Base-by-base conservation (phyloP, 2,329 filamentous ascomycete genomes). In the Drechslerella stenobrocha region DNA sequence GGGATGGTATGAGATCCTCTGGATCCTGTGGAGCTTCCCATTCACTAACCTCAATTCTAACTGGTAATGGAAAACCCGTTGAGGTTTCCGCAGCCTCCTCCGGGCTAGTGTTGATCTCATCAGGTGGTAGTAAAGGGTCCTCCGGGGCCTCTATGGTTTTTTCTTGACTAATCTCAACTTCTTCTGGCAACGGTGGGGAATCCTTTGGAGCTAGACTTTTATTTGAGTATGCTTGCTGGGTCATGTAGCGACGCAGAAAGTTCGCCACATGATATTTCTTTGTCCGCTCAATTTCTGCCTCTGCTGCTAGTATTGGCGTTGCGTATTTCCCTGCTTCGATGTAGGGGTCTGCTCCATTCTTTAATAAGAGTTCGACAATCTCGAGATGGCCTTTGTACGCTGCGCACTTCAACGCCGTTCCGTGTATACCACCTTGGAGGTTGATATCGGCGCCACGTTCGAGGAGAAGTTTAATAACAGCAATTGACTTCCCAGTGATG, bases 391-490 rank as follows among this genome's bases (percentile, higher is more conserved):
- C 45, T 13, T 52, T 30, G 15, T 59, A 45, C 6, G 55, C 55
- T 6, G 55, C 46, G 15, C 44, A 50, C 7, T 59, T 32, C 8
- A 59, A 20, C 5, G 46, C 22, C 5, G 55, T 51, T 51, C 20
- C 46, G 28, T 52, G 46, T 52, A 45, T 50, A 9, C 55, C 46
- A 3, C 55, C 47, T 18, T 15, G 35, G n/a, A 59, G 22, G 20
- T 59, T 59, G n/a, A 59, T 26, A n/a, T 59, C 34, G 24, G 55
- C 55, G 4, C 55, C 55, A 20, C 47, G 45, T n/a, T 59, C 46
- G 32, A 59, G 18, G 6, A 59, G 45, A 15, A 59, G 18, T 20
- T 44, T 51, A 37, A 57, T 57, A 2, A 37, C 44, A 26, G 52
- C 28, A 3, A 46, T 56, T 35, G 40, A 26, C 11, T 37, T 28